Percentiles rank a stretch among this genome's conserved stretches.
Conservation (phyloP, 2,329 filamentous ascomycete genomes). For the Rutstroemia sp. region DNA sequence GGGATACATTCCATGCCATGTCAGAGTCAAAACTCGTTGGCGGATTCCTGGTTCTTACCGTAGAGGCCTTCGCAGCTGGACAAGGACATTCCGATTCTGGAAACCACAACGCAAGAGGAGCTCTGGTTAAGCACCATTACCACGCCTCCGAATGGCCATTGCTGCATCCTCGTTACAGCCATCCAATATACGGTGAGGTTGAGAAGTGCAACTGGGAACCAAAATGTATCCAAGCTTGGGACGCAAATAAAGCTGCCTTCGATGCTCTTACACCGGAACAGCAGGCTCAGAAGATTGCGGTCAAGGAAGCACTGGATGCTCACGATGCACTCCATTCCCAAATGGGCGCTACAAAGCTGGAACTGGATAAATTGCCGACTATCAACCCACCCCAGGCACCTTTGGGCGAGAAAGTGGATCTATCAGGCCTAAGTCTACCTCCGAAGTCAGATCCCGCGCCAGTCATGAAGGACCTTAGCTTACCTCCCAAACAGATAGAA, state of each 20-base stretch:
- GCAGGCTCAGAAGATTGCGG: constrained; percentile 38
- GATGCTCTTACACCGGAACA: constrained; percentile 51
- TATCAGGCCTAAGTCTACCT: neutral
- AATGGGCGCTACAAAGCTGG: neutral
- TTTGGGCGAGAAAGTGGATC: neutral
- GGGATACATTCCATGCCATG: constrained; percentile 59
- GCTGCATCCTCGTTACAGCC: constrained; percentile 56
- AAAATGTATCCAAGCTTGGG: constrained; percentile 59
- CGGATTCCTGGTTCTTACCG: constrained; percentile 58
- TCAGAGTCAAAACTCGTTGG: constrained; percentile 58
- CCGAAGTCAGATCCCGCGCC: neutral
- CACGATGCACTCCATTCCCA: constrained; percentile 10
- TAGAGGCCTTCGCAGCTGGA: constrained; percentile 65
- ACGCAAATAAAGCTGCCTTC: constrained; percentile 54
- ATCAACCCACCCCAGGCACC: neutral
- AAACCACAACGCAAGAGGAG: constrained; percentile 57
- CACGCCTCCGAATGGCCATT: constrained; percentile 67
- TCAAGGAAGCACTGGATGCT: constrained; percentile 18
- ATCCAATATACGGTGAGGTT: constrained; percentile 63
- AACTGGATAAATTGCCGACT: neutral
- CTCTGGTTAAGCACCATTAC: constrained; percentile 67
- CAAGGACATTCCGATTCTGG: constrained; percentile 68
- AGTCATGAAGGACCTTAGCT: neutral
- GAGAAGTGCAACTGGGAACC: constrained; percentile 64
- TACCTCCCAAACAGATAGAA: neutral